Percentiles rank a stretch among this genome's conserved stretches.
Evolutionary conservation across 129 eudicot genomes (phyloP).

Genomic region (Ambrosia trifida): DNA sequence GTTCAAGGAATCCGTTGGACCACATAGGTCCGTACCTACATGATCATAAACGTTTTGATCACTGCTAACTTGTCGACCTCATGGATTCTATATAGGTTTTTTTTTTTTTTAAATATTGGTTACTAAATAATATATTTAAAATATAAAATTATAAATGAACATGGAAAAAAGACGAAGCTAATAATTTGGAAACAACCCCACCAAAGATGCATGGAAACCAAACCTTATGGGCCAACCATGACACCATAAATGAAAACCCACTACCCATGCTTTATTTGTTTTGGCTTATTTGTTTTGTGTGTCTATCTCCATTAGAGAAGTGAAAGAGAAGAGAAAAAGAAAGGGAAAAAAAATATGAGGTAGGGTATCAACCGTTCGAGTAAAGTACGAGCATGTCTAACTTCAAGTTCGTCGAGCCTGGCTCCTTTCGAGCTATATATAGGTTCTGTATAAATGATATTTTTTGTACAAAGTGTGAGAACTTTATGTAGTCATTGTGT

Average conservation of each 20-base stretch:
- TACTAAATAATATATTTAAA: too few species aligned
- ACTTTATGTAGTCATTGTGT: too few species aligned
- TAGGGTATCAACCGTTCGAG: too few species aligned
- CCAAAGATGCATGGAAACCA: constrained; percentile 37
- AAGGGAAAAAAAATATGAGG: too few species aligned
- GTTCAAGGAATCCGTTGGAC: constrained; percentile 22
- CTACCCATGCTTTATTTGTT: constrained; percentile 31
- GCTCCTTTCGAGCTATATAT: too few species aligned
- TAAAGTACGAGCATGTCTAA: too few species aligned
- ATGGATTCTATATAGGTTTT: constrained; percentile 9
- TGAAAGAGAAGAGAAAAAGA: too few species aligned
- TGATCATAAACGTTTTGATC: constrained; percentile 19
- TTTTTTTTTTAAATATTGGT: background rate
- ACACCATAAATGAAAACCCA: constrained; percentile 39
- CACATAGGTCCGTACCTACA: constrained; percentile 30
- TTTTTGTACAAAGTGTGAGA: too few species aligned
- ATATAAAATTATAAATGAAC: background rate
- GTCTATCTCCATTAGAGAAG: background rate
- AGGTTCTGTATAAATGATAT: too few species aligned
- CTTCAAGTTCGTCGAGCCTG: too few species aligned
- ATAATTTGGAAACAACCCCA: constrained; percentile 40
- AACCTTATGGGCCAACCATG: constrained; percentile 44
- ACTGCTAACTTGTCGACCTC: constrained; percentile 22
- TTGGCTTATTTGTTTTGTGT: constrained; percentile 9
- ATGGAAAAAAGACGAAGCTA: constrained; percentile 20